A percentile compares a stretch with the other conserved stretches of the same genome.
Evolutionary conservation across 164 flowering plant genomes (phyloP).

Genomic region (Umbilicus rupestris): DNA sequence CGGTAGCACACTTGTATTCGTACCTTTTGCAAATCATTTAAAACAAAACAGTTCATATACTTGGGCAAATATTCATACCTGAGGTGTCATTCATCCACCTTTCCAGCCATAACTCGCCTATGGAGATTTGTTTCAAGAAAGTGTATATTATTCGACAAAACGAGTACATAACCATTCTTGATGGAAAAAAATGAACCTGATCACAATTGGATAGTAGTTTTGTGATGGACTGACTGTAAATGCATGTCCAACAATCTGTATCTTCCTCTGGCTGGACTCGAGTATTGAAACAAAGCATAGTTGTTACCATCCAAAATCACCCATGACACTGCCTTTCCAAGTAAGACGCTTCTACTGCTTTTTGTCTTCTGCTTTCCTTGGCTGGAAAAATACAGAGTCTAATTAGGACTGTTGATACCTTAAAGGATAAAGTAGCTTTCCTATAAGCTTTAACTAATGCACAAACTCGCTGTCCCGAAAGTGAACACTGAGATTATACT

Average conservation of each 20-base stretch:
- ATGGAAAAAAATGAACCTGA: not conserved
- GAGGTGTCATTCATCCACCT: not conserved
- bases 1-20: not conserved
- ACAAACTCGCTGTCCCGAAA: not conserved
- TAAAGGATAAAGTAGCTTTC: not conserved
- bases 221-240: not conserved
- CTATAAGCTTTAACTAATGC: not conserved
- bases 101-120: not conserved
- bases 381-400: conserved; percentile 23
- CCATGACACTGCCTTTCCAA: not conserved
- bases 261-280: not conserved
- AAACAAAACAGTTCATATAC: not conserved
- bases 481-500: not conserved
- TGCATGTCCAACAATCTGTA: not conserved
- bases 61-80: not conserved
- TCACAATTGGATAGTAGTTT: not conserved
- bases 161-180: not conserved
- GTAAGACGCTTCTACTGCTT: conserved; percentile 23
- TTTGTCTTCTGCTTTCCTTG: conserved; percentile 57
- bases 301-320: not conserved
- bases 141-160: not conserved
- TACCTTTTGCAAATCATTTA: not conserved
- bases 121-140: not conserved
- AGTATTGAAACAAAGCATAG: not conserved
- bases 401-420: not conserved